Evolutionary conservation across 2,329 filamentous ascomycete genomes (phyloP).

Genomic region (Acrodontium crateriforme): DNA sequence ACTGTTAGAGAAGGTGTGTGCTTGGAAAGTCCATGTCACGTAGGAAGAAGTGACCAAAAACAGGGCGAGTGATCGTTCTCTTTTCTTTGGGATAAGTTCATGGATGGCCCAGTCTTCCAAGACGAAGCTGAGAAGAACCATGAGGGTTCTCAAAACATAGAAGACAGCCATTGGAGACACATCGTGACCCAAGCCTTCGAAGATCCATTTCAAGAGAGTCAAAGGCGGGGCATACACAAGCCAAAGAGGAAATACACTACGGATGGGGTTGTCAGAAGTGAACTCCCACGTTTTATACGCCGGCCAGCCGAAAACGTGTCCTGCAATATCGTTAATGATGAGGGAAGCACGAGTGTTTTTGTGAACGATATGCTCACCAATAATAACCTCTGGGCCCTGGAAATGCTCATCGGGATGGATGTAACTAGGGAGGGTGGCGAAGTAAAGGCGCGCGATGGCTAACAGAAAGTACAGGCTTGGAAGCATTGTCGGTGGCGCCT

Average conservation of each 20-base stretch:
- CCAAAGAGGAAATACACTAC: slow-evolving; percentile 95
- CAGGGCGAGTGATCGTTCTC: slow-evolving; percentile 57
- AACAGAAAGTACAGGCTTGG: slow-evolving; percentile 76
- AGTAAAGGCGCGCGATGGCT: slow-evolving; percentile 77
- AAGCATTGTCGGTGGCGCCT: too few relatives aligned
- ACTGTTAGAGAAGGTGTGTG: slow-evolving; percentile 96
- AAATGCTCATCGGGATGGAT: slow-evolving; percentile 98
- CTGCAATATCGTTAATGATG: slow-evolving; percentile 33
- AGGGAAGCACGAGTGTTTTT: not conserved
- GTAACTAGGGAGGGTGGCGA: slow-evolving; percentile 88
- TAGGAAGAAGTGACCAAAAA: slow-evolving; percentile 88
- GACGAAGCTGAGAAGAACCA: slow-evolving; percentile 93
- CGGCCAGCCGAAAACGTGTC: slow-evolving; percentile 84
- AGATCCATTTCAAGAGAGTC: slow-evolving; percentile 83
- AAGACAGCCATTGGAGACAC: slow-evolving; percentile 79
- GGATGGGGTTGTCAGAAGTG: slow-evolving; percentile 72
- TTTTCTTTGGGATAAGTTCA: slow-evolving; percentile 68
- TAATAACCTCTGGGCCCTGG: slow-evolving; percentile 92
- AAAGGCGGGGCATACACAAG: slow-evolving; percentile 88
- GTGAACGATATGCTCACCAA: slow-evolving; percentile 47
- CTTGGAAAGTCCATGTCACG: slow-evolving; percentile 97
- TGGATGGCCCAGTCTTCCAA: slow-evolving; percentile 95
- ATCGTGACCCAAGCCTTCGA: slow-evolving; percentile 70
- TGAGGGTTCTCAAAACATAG: slow-evolving; percentile 73
- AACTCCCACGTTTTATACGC: slow-evolving; percentile 93